Percentiles rank a stretch among this genome's conserved stretches.
Evolutionary conservation across 176 grass and related monocot genomes (phyloP).

Genomic region (Paspalum vaginatum): DNA sequence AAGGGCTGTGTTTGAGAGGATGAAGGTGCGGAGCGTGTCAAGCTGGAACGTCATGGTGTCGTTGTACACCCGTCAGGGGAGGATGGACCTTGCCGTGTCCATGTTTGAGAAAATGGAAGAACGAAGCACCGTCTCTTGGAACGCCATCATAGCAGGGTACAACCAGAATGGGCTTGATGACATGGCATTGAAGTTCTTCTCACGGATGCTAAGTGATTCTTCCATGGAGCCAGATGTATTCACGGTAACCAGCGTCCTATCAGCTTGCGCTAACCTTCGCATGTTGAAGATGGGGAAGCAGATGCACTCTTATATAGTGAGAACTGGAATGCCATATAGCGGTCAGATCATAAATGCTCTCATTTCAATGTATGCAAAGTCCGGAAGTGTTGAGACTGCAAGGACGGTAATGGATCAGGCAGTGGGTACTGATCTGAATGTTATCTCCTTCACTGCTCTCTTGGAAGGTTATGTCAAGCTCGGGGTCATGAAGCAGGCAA

Average conservation of each 20-base stretch:
- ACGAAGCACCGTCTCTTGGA: constrained; percentile 75
- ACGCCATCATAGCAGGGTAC: constrained; percentile 75
- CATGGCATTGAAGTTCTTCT: constrained; percentile 71
- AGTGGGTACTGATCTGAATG: constrained; percentile 56
- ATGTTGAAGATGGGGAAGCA: constrained; percentile 60
- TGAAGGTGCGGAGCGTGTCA: constrained; percentile 52
- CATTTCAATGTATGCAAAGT: constrained; percentile 78
- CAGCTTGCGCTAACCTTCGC: constrained; percentile 57
- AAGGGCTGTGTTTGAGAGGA: constrained; percentile 61
- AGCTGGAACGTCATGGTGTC: constrained; percentile 81
- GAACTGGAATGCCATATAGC: constrained; percentile 35
- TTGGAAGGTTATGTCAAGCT: constrained; percentile 89
- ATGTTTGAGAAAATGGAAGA: constrained; percentile 66
- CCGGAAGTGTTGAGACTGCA: constrained; percentile 54
- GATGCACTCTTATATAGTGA: constrained; percentile 58
- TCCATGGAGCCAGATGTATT: constrained; percentile 54
- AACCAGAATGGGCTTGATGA: constrained; percentile 69
- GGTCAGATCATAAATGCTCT: constrained; percentile 67
- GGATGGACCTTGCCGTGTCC: constrained; percentile 68
- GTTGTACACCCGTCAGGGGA: constrained; percentile 48
- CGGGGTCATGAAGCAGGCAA: constrained; percentile 61
- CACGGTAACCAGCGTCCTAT: constrained; percentile 62
- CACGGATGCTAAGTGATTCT: constrained; percentile 49
- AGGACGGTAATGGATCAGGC: constrained; percentile 57
- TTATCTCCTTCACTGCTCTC: constrained; percentile 91